Evolutionary conservation across 2,329 filamentous ascomycete species (phyloP), one percentile per base, ranked within the genome.

Genomic region (Aureobasidium sp.): DNA sequence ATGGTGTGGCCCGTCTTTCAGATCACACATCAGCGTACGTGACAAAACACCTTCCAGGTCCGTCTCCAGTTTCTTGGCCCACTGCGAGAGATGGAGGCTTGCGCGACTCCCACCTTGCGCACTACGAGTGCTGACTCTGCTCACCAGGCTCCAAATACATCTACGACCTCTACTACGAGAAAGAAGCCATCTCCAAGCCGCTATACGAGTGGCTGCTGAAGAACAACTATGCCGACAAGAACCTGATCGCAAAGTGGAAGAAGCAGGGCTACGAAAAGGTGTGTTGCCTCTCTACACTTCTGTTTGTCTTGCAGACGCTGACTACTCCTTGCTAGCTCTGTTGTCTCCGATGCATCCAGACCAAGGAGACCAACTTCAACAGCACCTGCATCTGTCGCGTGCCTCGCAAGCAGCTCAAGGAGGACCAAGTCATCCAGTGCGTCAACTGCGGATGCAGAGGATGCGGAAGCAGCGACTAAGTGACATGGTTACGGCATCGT

Each of bases 281-380:
- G 74, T 45, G 14, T 14, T 57, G 81, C 74, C 7, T n/a, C 11
- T 11, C 8, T 11, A 35, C 12, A 24, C 0, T 12, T 14, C 17
- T 33, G 1, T 39, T 5, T 17, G 1, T 17, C 14, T 9, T 11
- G 11, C 54, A 29, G 5, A 17, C 44, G 53, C 53, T 62, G 37
- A 62, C 29, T 27, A 22, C 15, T 52, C 65, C 66, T 53, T 68
- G 60, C 37, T 70, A 94, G 89, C 78, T 99, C 47, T 99, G 94
- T 76, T 99, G 94, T 74, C 80, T 97, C 61, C 85, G 92, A 65
- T 99, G 94, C 75, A 93, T 99, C 62, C 94, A 99, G 76, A 97
- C 94, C n/a, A 97, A 97, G 76, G 94, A 99, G 80, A 99, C 94
- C 33, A 99, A 99, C 76, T 99, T 97, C 79, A 94, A 93, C 75